Evolutionary conservation across 2,329 filamentous ascomycete genomes (phyloP).

Genomic region (Neurospora sp.): DNA sequence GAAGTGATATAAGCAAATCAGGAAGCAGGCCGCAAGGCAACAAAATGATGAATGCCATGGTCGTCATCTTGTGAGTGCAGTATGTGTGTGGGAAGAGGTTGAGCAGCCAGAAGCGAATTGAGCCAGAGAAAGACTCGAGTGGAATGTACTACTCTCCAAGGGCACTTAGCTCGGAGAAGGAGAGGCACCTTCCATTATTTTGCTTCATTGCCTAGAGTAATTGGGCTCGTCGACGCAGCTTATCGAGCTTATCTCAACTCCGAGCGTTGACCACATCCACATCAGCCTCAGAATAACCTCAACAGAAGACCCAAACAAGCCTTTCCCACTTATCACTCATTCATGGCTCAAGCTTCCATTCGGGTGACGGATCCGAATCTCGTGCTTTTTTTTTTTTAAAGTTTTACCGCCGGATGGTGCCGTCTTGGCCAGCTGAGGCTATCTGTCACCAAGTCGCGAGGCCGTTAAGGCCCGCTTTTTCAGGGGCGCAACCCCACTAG

Average conservation of each 20-base stretch:
- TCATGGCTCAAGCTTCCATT: not conserved
- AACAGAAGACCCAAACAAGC: not conserved
- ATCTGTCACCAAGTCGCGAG: not conserved
- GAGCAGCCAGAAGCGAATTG: not conserved
- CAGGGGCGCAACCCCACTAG: not conserved
- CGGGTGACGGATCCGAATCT: not conserved
- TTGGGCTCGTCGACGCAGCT: too few species aligned
- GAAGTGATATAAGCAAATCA: not conserved
- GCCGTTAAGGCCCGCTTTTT: not conserved
- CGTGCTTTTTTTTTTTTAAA: not conserved
- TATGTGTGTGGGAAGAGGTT: not conserved
- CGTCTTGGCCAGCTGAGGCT: not conserved
- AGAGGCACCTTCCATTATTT: too few species aligned
- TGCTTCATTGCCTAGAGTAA: too few species aligned
- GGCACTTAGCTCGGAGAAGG: too few species aligned
- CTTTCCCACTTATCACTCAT: not conserved
- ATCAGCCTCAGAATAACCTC: not conserved
- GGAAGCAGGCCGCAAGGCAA: not conserved
- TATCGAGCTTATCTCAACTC: too few species aligned
- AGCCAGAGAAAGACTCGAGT: too few species aligned
- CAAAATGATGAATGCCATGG: not conserved
- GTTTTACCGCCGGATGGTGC: not conserved
- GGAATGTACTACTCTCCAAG: too few species aligned
- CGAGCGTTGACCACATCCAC: not conserved
- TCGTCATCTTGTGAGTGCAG: not conserved